Base-by-base conservation (phyloP, 2,329 filamentous ascomycete genomes). In the Fusarium haematococcum region DNA sequence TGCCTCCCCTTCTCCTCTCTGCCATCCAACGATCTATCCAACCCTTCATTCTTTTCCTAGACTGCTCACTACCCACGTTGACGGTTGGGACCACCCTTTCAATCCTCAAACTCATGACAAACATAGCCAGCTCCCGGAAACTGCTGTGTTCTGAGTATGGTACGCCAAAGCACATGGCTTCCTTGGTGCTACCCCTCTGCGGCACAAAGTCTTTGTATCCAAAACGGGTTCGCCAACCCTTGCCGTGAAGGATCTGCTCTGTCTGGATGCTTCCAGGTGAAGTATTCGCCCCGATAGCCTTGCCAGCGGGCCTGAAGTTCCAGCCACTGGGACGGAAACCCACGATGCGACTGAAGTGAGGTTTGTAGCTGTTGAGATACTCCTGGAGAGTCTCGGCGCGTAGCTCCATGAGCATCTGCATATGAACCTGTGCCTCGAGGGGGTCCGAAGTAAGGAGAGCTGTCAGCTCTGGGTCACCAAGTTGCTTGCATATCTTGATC, bases 141-240 rank as follows among this genome's bases (percentile, higher is more conserved):
- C 94, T 97, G 81, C 94, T 97, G 82, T 99, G 97, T 84, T 99
- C 97, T 61, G 93, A 95, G 81, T 99, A 99, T 3, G 97, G 97
- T 3, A 98, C 97, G 1, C 95, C 95, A 77, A 97, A 98, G 81
- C 95, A 98, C 81, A 93, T 92, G 41, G 94, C 94, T 77, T 96
- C 92, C 57, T 89, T 89, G 4, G 93, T 95, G 83, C 93, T 95
- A 4, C 97, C 97, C 5, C 95, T 89, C 83, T 98, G 95, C 0
- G 95, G 92, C 0, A 91, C 87, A 45, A 99, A 88, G 68, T 98
- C 94, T 9, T 87, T 85, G 77, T 91, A 90, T 1, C 87, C 87
- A 80, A 95, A 98, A 2, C 89, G 85, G 13, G 92, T 92, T 78
- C 91, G 91, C 96, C 97, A 98, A 8, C 89, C 90, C 16, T 90